These are phyloP conservation scores for Groenewaldozyma sp. DNA, from an alignment of 1,139 yeast species.

Conservation along the genomic window DNA sequence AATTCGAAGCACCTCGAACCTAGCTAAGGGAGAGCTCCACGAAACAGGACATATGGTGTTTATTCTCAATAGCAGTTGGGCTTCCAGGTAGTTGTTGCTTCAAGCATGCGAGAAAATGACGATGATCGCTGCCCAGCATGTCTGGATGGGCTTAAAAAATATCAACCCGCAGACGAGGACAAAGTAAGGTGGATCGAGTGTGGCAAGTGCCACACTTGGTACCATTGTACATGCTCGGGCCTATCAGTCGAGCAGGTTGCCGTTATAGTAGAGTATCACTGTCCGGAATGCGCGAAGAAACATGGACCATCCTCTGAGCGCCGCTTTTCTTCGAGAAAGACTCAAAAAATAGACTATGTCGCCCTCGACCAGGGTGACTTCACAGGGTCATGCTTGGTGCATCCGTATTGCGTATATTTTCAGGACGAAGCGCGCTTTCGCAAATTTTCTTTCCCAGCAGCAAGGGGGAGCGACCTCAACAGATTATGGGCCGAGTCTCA, in stretches of 20 bases:
- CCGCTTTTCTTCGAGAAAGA: conserved; percentile 49
- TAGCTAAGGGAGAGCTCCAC: too few relatives aligned
- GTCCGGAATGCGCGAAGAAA: conserved; percentile 37
- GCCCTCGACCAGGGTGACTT: conserved; percentile 72
- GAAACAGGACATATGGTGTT: too few relatives aligned
- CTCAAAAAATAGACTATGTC: conserved; percentile 57
- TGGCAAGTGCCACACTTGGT: conserved; percentile 54
- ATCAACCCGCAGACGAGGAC: too few relatives aligned
- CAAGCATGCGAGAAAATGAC: too few relatives aligned
- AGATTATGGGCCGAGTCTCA: conserved; percentile 31
- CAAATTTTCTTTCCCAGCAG: conserved; percentile 16
- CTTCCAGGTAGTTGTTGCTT: too few relatives aligned
- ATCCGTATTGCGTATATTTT: conserved; percentile 14
- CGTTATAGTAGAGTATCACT: conserved; percentile 45
- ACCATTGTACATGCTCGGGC: conserved; percentile 44
- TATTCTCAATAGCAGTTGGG: too few relatives aligned
- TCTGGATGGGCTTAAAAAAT: too few relatives aligned
- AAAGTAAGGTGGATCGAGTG: conserved; percentile 62
- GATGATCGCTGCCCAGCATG: too few relatives aligned
- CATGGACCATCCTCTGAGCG: conserved; percentile 47
- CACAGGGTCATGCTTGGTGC: conserved; percentile 30
- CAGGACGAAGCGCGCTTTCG: conserved; percentile 9
- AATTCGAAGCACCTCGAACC: too few relatives aligned
- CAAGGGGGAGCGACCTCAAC: conserved; percentile 32
- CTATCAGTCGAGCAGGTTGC: conserved; percentile 33